These are phyloP conservation scores for Eruca vesicaria DNA, from an alignment of 441 rosid genomes.

Conservation along the genomic window DNA sequence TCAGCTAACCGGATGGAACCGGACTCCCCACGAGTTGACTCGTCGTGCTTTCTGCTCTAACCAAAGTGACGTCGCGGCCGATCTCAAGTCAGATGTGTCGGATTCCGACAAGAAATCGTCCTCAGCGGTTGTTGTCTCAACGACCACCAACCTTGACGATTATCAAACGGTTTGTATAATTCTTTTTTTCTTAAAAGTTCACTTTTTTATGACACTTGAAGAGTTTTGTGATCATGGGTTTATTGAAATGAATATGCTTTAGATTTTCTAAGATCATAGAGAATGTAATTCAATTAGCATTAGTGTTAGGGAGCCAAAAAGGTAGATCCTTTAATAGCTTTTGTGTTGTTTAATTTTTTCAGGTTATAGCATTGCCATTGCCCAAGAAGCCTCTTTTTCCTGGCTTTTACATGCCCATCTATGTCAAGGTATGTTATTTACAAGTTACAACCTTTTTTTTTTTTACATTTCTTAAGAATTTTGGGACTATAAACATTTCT, in stretches of 20 bases:
- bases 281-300: not conserved
- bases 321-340: conserved; percentile 1
- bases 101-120: conserved; percentile 47
- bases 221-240: not conserved
- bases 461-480: too few species aligned
- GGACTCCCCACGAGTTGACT: conserved; percentile 28
- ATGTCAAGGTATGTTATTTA: conserved; percentile 87
- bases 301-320: not conserved
- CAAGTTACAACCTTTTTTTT: too few species aligned
- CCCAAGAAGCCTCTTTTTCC: conserved; percentile 87
- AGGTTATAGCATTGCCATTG: conserved; percentile 75
- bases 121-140: conserved; percentile 72
- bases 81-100: conserved; percentile 23
- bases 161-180: conserved; percentile 59
- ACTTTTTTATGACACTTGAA: not conserved
- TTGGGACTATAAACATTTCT: not conserved
- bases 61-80: conserved; percentile 16
- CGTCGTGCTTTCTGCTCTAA: conserved; percentile 53
- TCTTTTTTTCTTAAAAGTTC: not conserved
- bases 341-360: not conserved
- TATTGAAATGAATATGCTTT: not conserved
- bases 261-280: not conserved
- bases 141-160: conserved; percentile 61
- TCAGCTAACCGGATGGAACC: conserved; percentile 46
- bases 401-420: conserved; percentile 91